Percentiles rank a stretch among this genome's conserved stretches.
phyloP scores from a whole-genome alignment of 192 early-diverging fungal species.

The Cetraspora pellucida region DNA sequence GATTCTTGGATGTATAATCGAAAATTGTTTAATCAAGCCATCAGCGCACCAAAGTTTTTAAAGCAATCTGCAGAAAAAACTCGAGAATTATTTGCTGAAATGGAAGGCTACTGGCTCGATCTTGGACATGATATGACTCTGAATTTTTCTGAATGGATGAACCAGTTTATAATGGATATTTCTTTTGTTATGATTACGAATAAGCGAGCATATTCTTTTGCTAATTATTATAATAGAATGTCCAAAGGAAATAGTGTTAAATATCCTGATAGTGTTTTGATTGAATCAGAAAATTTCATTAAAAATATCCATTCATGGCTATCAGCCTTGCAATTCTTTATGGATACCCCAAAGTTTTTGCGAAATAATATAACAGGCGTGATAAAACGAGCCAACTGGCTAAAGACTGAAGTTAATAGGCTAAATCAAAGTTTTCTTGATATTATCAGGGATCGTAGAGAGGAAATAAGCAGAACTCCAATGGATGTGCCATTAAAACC shows the following conservation, averaged over 20 bases:
- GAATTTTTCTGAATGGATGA: conserved; percentile 26
- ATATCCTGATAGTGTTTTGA: background rate
- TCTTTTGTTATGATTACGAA: background rate
- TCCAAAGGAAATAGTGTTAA: background rate
- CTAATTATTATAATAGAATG: conserved; percentile 11
- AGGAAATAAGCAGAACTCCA: conserved; percentile 11
- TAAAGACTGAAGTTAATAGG: background rate
- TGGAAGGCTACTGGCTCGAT: conserved; percentile 18
- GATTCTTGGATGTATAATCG: conserved; percentile 24
- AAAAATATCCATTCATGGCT: conserved; percentile 1
- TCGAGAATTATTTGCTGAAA: conserved; percentile 15
- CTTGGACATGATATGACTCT: background rate
- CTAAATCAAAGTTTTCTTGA: background rate
- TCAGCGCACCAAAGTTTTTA: conserved; percentile 13
- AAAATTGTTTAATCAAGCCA: conserved; percentile 12
- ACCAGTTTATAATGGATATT: background rate
- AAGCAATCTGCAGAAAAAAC: background rate
- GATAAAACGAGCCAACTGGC: background rate
- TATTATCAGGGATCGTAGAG: conserved; percentile 4
- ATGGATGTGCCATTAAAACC: background rate
- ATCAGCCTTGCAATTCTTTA: conserved; percentile 20
- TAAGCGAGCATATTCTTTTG: conserved; percentile 4
- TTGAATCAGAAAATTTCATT: conserved; percentile 11
- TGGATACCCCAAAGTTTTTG: background rate
- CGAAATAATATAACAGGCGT: background rate